These are phyloP conservation scores for Nicotiana tomentosiformis DNA, from an alignment of 257 asterid species.

Conservation along the genomic window DNA sequence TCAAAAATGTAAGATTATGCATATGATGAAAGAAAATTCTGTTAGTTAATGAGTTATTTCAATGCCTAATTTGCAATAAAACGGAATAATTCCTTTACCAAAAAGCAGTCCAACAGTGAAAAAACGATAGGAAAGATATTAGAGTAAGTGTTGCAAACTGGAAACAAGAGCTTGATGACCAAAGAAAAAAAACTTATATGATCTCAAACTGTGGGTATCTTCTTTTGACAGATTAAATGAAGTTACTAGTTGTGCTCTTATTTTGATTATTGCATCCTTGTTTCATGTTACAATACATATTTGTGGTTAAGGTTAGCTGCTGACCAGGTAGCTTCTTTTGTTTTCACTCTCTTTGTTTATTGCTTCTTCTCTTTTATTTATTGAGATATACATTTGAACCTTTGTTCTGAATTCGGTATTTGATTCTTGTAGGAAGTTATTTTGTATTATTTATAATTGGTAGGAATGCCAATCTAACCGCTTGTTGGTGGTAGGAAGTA, in stretches of 20 bases:
- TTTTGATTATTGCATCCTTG: background rate
- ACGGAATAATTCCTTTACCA: background rate
- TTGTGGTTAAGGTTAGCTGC: background rate
- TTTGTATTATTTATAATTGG: slow-evolving; percentile 1
- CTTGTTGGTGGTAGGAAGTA: slow-evolving; percentile 57
- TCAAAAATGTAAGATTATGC: background rate
- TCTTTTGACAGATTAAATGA: background rate
- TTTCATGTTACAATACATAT: background rate
- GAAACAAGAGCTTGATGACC: no score
- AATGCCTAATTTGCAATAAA: background rate
- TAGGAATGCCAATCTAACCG: slow-evolving; percentile 16
- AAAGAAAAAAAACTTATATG: background rate
- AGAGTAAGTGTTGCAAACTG: background rate
- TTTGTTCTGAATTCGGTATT: background rate
- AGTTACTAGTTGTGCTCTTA: background rate
- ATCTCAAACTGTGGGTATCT: background rate
- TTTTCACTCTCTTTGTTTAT: background rate
- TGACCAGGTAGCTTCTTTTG: background rate
- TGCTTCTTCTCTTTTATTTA: background rate
- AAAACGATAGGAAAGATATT: background rate
- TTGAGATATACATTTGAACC: slow-evolving; percentile 3
- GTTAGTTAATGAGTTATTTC: background rate
- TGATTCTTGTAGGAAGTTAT: background rate
- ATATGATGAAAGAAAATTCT: background rate
- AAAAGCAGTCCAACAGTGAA: background rate